Percentiles rank a stretch among this genome's conserved stretches.
phyloP scores from a whole-genome alignment of 2,329 filamentous ascomycete genomes.

The Hypoxylon sp. region DNA sequence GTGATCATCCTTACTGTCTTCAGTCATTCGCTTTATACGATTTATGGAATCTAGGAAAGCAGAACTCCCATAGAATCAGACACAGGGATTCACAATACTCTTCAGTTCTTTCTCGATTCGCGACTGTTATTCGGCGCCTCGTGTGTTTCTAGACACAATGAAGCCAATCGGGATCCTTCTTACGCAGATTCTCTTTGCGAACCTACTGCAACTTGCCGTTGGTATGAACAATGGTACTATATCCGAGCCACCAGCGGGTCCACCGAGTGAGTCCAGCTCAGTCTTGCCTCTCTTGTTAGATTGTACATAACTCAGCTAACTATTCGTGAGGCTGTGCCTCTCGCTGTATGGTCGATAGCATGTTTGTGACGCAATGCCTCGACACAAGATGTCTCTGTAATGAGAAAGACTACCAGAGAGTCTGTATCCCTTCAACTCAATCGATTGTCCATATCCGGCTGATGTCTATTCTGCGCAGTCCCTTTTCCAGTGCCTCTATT shows the following conservation, averaged over 20 bases:
- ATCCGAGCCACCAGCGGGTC: conserved; percentile 24
- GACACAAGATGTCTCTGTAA: conserved; percentile 53
- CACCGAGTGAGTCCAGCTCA: conserved; percentile 45
- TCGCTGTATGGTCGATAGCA: conserved; percentile 54
- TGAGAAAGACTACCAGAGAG: conserved; percentile 52
- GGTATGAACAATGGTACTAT: conserved; percentile 39
- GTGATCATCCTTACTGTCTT: conserved; percentile 51
- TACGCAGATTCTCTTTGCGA: conserved; percentile 39
- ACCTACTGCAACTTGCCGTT: conserved; percentile 42
- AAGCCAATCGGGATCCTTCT: conserved; percentile 41
- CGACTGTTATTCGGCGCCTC: conserved; percentile 2
- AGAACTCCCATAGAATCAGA: conserved; percentile 36
- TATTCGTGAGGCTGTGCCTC: conserved; percentile 47
- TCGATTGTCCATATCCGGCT: neutral
- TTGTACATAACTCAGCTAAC: conserved; percentile 22
- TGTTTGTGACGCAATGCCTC: conserved; percentile 53
- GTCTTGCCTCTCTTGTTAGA: neutral
- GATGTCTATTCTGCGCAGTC: conserved; percentile 41
- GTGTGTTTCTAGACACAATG: conserved; percentile 35
- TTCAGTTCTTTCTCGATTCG: conserved; percentile 20
- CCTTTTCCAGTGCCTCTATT: conserved; percentile 54
- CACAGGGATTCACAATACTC: conserved; percentile 19
- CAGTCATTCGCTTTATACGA: conserved; percentile 50
- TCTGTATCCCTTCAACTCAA: conserved; percentile 16
- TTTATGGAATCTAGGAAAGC: conserved; percentile 50